Conservation (phyloP, 352 stramenopile species). For the Saprolegnia parasitica region DNA sequence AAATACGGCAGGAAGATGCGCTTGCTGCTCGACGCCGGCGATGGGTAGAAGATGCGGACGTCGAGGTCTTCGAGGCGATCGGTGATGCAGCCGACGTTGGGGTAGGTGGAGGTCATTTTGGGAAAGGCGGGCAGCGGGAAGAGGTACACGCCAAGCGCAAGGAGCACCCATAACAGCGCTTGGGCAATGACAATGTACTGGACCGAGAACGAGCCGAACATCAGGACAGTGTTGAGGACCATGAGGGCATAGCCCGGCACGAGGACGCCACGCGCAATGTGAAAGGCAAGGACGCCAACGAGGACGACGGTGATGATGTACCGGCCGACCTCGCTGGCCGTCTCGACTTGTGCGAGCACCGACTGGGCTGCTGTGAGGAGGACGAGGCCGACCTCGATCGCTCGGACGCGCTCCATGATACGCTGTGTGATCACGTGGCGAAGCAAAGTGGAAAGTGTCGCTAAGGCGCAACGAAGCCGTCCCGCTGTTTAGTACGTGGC, state of each 20-base stretch:
- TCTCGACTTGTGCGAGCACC: background rate
- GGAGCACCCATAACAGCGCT: background rate
- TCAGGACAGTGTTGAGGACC: slow-evolving; percentile 5
- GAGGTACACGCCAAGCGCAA: background rate
- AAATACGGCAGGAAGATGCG: slow-evolving; percentile 34
- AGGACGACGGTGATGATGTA: slow-evolving; percentile 14
- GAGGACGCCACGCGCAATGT: slow-evolving; percentile 13
- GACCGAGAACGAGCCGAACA: background rate
- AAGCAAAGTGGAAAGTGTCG: background rate
- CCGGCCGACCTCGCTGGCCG: background rate
- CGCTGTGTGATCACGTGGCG: no score
- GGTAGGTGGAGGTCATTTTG: background rate
- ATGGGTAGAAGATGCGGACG: slow-evolving; percentile 64
- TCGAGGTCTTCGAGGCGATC: slow-evolving; percentile 45
- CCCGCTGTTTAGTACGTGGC: slow-evolving; percentile 6
- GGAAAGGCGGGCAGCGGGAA: slow-evolving; percentile 25
- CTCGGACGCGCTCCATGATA: slow-evolving; percentile 2
- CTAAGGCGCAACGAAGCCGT: background rate
- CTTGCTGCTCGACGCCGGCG: slow-evolving; percentile 19
- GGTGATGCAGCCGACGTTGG: slow-evolving; percentile 37
- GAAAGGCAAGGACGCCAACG: background rate
- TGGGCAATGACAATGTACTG: slow-evolving; percentile 6
- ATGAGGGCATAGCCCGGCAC: slow-evolving; percentile 8
- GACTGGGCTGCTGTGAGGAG: background rate
- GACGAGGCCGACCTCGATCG: slow-evolving; percentile 5